Percentiles rank a stretch among this genome's conserved stretches.
These are phyloP conservation scores for Exophiala lecanii-corni DNA, from an alignment of 2,329 filamentous ascomycete species.

Conservation along the genomic window DNA sequence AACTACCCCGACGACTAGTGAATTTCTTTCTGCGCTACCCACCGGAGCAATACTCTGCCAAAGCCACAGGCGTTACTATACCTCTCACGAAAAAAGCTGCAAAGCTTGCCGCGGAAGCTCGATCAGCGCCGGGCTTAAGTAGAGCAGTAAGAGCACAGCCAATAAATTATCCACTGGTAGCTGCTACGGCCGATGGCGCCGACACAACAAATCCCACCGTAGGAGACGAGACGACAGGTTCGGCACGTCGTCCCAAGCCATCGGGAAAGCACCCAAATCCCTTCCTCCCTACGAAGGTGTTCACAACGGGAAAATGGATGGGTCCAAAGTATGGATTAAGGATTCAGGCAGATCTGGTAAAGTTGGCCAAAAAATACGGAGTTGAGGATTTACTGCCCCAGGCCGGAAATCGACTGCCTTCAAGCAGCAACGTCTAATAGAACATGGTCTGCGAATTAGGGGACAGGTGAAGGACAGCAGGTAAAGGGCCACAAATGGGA, in stretches of 20 bases:
- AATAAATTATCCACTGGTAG: slow-evolving; percentile 21
- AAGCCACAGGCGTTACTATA: slow-evolving; percentile 28
- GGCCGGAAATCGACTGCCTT: slow-evolving; percentile 70
- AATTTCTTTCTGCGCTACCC: slow-evolving; percentile 90
- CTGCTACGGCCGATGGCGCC: slow-evolving; percentile 21
- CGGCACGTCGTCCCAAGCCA: slow-evolving; percentile 34
- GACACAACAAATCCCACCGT: slow-evolving; percentile 49
- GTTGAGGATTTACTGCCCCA: slow-evolving; percentile 75
- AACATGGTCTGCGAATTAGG: slow-evolving; percentile 81
- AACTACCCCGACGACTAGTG: slow-evolving; percentile 69
- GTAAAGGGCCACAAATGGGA: slow-evolving; percentile 97
- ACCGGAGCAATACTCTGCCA: slow-evolving; percentile 51
- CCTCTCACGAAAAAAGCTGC: slow-evolving; percentile 21
- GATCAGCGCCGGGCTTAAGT: neutral
- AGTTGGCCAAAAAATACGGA: slow-evolving; percentile 72
- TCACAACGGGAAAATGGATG: slow-evolving; percentile 75
- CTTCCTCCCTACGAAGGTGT: slow-evolving; percentile 75
- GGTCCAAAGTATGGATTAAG: slow-evolving; percentile 77
- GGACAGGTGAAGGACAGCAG: slow-evolving; percentile 83
- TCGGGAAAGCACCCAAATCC: slow-evolving; percentile 61
- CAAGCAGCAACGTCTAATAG: slow-evolving; percentile 63
- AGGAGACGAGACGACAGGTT: slow-evolving; percentile 27
- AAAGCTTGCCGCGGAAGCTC: neutral
- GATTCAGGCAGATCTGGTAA: slow-evolving; percentile 84
- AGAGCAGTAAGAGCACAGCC: slow-evolving; percentile 6